A percentile compares a stretch with the other conserved stretches of the same genome.
Evolutionary conservation across 2,329 filamentous ascomycete species (phyloP).

Genomic region (Aspergillus sp.): DNA sequence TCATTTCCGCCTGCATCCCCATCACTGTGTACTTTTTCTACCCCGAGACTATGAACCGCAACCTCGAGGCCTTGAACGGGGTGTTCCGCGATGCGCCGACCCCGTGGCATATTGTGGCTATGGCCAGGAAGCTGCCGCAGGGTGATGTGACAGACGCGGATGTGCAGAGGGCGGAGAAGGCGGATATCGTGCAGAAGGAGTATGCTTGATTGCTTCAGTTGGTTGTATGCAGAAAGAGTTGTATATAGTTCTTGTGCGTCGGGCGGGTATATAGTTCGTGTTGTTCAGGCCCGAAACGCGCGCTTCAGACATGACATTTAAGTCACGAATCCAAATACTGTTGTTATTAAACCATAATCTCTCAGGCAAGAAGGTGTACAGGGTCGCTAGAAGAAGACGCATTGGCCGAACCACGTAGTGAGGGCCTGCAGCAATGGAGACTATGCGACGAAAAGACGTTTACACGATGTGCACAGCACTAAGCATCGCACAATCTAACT

Average conservation of each 20-base stretch:
- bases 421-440: too few species aligned
- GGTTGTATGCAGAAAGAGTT: neutral
- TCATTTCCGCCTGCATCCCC: slow-evolving; percentile 13
- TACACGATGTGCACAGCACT: too few species aligned
- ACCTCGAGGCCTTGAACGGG: slow-evolving; percentile 16
- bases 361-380: too few species aligned
- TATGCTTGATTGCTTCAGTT: neutral
- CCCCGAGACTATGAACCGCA: slow-evolving; percentile 19
- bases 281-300: too few species aligned
- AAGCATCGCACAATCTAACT: neutral
- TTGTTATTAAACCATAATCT: too few species aligned
- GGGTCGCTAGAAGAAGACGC: too few species aligned
- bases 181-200: neutral
- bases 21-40: slow-evolving; percentile 18
- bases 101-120: neutral
- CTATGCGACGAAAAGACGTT: too few species aligned
- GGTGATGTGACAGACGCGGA: neutral
- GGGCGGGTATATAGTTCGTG: too few species aligned
- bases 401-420: too few species aligned
- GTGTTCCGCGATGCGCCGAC: slow-evolving; percentile 16
- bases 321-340: too few species aligned
- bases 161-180: neutral
- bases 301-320: too few species aligned
- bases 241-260: too few species aligned
- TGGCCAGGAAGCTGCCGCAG: slow-evolving; percentile 1